These are phyloP conservation scores for Trichosphaerium sp. DNA, from an alignment of 78 protist species.

Conservation along the genomic window DNA sequence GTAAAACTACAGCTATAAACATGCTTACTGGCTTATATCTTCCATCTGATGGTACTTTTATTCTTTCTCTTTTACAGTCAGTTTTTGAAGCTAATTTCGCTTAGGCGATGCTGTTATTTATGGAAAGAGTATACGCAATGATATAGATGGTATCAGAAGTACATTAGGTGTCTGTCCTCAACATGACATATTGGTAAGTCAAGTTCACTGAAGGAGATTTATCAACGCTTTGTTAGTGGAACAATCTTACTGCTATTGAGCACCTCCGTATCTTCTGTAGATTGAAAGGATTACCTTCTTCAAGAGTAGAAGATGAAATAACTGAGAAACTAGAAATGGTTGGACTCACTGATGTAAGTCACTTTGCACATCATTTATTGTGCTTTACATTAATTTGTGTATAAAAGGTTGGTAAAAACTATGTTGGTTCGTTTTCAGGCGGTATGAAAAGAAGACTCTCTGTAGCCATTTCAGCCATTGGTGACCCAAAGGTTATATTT, in stretches of 20 bases:
- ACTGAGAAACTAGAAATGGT: background rate
- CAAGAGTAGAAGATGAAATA: background rate
- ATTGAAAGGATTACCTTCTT: slow-evolving; percentile 15
- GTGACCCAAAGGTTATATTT: slow-evolving; percentile 28
- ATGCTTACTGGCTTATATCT: slow-evolving; percentile 57
- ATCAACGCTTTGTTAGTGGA: no score
- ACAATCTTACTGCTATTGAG: slow-evolving; percentile 28
- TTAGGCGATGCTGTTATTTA: slow-evolving; percentile 16
- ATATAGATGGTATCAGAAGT: slow-evolving; percentile 14
- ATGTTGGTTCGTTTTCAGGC: slow-evolving; percentile 62
- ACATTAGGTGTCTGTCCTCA: slow-evolving; percentile 64
- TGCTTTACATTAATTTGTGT: no score
- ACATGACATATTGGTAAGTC: slow-evolving; percentile 51
- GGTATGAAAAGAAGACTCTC: slow-evolving; percentile 71
- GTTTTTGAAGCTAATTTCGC: no score
- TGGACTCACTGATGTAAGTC: background rate
- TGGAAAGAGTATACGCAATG: background rate
- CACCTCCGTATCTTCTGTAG: slow-evolving; percentile 24
- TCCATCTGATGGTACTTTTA: slow-evolving; percentile 45
- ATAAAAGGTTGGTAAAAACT: background rate
- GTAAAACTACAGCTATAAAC: slow-evolving; percentile 65
- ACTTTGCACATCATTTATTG: no score
- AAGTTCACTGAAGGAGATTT: slow-evolving; percentile 43
- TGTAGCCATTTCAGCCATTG: slow-evolving; percentile 65
- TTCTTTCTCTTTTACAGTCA: no score